Base-by-base conservation (phyloP, 306 rosid genomes). In the Psophocarpus tetragonolobus region DNA sequence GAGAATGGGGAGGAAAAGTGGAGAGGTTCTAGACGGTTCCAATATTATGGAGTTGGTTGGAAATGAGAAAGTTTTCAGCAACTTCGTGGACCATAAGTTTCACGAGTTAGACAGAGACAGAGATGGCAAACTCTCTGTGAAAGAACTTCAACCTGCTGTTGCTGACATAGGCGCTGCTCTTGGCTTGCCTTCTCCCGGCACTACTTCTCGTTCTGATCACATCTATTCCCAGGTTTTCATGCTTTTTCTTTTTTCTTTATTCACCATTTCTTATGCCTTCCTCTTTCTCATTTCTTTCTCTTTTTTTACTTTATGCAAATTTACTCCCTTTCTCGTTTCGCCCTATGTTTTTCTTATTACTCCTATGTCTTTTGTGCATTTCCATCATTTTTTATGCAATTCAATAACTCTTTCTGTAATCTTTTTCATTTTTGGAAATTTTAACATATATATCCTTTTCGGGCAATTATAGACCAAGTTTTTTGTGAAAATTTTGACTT, bases 91-190 rank as follows among this genome's bases (percentile, higher is more conserved):
- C 85, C 85, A 85, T 84, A 95, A 95, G 94, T 95, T 95, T 77
- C 80, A 83, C 11, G 86, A 92, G 83, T 50, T 95, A 36, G 99
- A 95, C 69, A 88, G 33, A 15, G 97, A 95, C 84, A 79, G 70
- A 87, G 99, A 95, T 39, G 99, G 97, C 11, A 77, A 88, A 39
- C 96, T 95, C 64, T 95, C 99, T 6, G 87, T 92, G 71, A 81
- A 88, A 33, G 99, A 95, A 62, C 98, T 95, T 3, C 84, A 95
- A 18, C 99, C 99, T 81, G 97, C 97, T 56, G 98, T 95, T 62
- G 89, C 97, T 73, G 97, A 92, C 82, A 92, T 95, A 44, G 99
- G 99, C 42, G 94, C 92, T 64, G 98, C 99, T 76, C 89, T 95
- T 23, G 99, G 99, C 50, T 84, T 95, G 71, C 99, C 99, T 68